phyloP scores from a whole-genome alignment of 805 yeast species.

The Nakazawaea sp. region DNA sequence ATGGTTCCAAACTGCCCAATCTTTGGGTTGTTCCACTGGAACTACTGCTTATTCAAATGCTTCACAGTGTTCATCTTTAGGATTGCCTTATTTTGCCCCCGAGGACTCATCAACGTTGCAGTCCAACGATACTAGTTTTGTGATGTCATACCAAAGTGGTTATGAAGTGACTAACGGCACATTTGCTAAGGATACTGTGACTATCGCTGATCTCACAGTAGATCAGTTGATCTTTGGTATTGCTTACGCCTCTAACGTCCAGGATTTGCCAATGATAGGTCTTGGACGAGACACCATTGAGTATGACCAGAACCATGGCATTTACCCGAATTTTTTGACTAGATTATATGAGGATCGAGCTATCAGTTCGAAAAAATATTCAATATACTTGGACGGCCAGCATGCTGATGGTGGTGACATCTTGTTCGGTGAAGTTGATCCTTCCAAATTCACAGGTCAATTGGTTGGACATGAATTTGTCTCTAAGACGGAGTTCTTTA shows the following conservation, averaged over 20 bases:
- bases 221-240: slow-evolving; percentile 16
- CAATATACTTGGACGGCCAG: slow-evolving; percentile 20
- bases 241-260: slow-evolving; percentile 11
- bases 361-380: slow-evolving; percentile 19
- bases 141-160: slow-evolving; percentile 5
- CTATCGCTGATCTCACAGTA: slow-evolving; percentile 11
- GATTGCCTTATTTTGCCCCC: slow-evolving; percentile 5
- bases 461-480: slow-evolving; percentile 12
- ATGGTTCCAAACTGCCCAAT: slow-evolving; percentile 19
- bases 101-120: neutral
- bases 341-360: slow-evolving; percentile 20
- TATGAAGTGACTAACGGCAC: slow-evolving; percentile 13
- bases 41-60: slow-evolving; percentile 11
- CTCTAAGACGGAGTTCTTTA: slow-evolving; percentile 13
- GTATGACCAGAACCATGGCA: neutral
- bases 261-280: slow-evolving; percentile 15
- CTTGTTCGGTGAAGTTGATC: slow-evolving; percentile 26
- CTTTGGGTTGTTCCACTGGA: slow-evolving; percentile 10
- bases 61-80: slow-evolving; percentile 4
- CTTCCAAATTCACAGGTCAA: slow-evolving; percentile 18
- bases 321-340: slow-evolving; percentile 17
- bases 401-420: slow-evolving; percentile 18
- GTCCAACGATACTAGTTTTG: neutral
- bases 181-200: slow-evolving; percentile 15
- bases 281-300: slow-evolving; percentile 14